A percentile compares a stretch with the other conserved stretches of the same genome.
Conservation (phyloP, 2,329 filamentous ascomycete genomes). For the Pseudonectria foliicola region DNA sequence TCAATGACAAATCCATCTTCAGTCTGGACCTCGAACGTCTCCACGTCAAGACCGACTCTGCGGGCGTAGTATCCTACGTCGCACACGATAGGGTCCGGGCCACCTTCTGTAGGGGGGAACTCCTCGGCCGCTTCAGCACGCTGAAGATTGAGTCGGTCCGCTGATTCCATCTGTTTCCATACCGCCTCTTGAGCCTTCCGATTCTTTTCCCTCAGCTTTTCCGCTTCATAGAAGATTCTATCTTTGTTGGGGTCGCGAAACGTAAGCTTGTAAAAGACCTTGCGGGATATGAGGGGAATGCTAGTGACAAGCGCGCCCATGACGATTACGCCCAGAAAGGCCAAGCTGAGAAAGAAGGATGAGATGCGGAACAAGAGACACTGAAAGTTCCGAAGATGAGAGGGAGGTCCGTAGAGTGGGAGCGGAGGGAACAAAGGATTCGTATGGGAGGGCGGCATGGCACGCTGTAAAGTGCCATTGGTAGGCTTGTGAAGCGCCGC, state of each 20-base stretch:
- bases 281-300: constrained; percentile 44
- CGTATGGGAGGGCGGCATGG: constrained; percentile 59
- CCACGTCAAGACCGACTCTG: constrained; percentile 78
- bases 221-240: constrained; percentile 68
- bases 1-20: constrained; percentile 90
- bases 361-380: constrained; percentile 57
- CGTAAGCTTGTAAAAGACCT: constrained; percentile 46
- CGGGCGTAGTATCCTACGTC: constrained; percentile 82
- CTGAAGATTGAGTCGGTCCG: constrained; percentile 32
- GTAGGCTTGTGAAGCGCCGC: constrained; percentile 35
- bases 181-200: constrained; percentile 50
- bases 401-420: constrained; percentile 73
- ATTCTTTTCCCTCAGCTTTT: constrained; percentile 49
- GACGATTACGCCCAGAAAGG: constrained; percentile 71
- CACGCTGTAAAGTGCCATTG: constrained; percentile 37
- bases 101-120: constrained; percentile 72
- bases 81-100: constrained; percentile 68
- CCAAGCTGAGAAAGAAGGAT: constrained; percentile 69
- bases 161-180: constrained; percentile 50
- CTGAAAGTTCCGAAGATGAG: constrained; percentile 56
- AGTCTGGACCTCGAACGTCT: constrained; percentile 77
- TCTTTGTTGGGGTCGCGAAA: constrained; percentile 51
- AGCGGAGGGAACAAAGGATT: constrained; percentile 80
- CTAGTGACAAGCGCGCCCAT: constrained; percentile 65
- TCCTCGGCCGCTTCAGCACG: constrained; percentile 41